Evolutionary conservation across 306 rosid genomes (phyloP).

Genomic region (Prinsepia uniflora): DNA sequence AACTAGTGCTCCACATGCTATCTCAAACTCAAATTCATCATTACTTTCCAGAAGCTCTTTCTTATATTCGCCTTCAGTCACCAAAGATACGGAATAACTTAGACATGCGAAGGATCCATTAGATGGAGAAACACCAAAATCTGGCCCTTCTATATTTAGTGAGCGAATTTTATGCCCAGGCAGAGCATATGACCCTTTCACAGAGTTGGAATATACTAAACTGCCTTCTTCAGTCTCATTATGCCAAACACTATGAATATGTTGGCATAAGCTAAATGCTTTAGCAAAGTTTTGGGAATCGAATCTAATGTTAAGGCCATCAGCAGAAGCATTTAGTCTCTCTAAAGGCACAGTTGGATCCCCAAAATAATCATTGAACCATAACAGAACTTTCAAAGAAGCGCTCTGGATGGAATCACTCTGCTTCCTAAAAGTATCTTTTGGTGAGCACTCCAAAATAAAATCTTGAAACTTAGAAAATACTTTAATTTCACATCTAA

Average conservation of each 20-base stretch:
- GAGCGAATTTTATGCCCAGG: slow-evolving; percentile 27
- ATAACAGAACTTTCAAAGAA: slow-evolving; percentile 66
- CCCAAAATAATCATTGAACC: slow-evolving; percentile 63
- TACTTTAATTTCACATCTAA: slow-evolving; percentile 61
- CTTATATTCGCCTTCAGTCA: slow-evolving; percentile 36
- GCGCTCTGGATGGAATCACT: slow-evolving; percentile 74
- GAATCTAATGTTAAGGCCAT: slow-evolving; percentile 41
- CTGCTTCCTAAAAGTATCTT: slow-evolving; percentile 59
- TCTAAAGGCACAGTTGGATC: slow-evolving; percentile 41
- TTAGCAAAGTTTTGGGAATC: slow-evolving; percentile 31
- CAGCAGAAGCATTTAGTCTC: slow-evolving; percentile 43
- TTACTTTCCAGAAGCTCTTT: slow-evolving; percentile 62
- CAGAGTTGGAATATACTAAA: slow-evolving; percentile 23
- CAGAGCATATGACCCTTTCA: slow-evolving; percentile 24
- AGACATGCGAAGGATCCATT: slow-evolving; percentile 69
- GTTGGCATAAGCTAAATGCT: slow-evolving; percentile 43
- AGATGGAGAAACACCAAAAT: slow-evolving; percentile 70
- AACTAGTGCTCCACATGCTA: slow-evolving; percentile 64
- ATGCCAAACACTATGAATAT: slow-evolving; percentile 35
- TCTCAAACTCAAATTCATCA: slow-evolving; percentile 85
- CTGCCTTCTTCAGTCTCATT: slow-evolving; percentile 33
- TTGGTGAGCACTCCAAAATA: slow-evolving; percentile 62
- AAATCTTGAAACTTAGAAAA: slow-evolving; percentile 52
- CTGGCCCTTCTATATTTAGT: slow-evolving; percentile 59
- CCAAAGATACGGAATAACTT: slow-evolving; percentile 57